Evolutionary conservation across 345 rosid genomes (phyloP).

Genomic region (Orychophragmus violaceus): DNA sequence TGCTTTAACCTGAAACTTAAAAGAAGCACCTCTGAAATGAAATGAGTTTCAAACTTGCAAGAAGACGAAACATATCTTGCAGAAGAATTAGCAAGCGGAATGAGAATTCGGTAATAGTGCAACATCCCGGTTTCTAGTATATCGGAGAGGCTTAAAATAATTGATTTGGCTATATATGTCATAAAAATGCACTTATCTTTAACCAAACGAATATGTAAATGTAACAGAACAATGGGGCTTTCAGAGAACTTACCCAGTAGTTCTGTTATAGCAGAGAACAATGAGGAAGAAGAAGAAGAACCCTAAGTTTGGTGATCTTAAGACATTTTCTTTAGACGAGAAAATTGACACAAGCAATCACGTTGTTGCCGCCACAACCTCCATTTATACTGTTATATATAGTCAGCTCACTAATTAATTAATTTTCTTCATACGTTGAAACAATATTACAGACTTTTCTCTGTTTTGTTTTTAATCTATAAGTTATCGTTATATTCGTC

Average conservation of each 20-base stretch:
- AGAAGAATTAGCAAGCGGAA: not conserved
- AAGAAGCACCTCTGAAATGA: not conserved
- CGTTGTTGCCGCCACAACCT: constrained; percentile 30
- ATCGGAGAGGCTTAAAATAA: too few relatives aligned
- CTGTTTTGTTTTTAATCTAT: not conserved
- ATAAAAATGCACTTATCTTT: too few relatives aligned
- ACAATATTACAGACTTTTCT: constrained; percentile 13
- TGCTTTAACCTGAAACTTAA: constrained; percentile 6
- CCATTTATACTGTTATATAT: constrained; percentile 10
- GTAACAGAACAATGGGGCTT: not conserved
- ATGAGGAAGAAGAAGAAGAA: constrained; percentile 1
- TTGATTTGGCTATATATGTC: too few relatives aligned
- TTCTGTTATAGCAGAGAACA: not conserved
- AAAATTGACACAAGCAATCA: constrained; percentile 22
- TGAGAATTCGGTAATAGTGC: too few relatives aligned
- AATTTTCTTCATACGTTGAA: not conserved
- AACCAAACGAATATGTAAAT: not conserved
- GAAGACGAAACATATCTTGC: not conserved
- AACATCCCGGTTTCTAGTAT: too few relatives aligned
- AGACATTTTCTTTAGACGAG: constrained; percentile 15
- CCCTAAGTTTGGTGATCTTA: not conserved
- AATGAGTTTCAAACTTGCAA: not conserved
- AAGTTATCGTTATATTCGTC: not conserved
- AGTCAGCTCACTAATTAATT: constrained; percentile 15
- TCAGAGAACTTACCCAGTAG: not conserved